Percentiles rank a stretch among this genome's conserved stretches.
These are phyloP conservation scores for Penicillium sumatraense DNA, from an alignment of 2,329 filamentous ascomycete species.

Conservation along the genomic window DNA sequence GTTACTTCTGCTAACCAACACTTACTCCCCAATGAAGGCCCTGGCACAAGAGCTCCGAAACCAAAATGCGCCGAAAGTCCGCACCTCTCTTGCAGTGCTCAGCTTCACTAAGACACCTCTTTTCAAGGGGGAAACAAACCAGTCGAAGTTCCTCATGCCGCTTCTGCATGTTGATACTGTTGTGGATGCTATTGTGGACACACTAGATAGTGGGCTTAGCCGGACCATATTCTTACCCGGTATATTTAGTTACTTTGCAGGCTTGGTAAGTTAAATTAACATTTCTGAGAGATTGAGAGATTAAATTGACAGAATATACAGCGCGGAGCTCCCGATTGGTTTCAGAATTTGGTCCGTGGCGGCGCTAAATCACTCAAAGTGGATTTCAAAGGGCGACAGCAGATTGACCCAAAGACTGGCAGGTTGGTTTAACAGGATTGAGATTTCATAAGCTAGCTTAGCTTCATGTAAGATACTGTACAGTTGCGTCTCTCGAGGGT, in stretches of 20 bases:
- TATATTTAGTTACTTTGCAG: conserved; percentile 21
- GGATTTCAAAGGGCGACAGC: conserved; percentile 26
- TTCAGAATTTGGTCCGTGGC: conserved; percentile 19
- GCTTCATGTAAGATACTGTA: too few relatives aligned
- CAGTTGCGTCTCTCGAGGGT: too few relatives aligned
- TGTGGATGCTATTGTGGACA: conserved; percentile 27
- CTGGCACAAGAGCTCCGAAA: conserved; percentile 20
- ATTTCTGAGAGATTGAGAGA: background rate
- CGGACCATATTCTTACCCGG: background rate
- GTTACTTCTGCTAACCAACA: too few relatives aligned
- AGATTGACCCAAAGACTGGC: conserved; percentile 23
- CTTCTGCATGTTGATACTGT: conserved; percentile 31
- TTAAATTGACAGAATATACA: background rate
- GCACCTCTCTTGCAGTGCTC: conserved; percentile 25
- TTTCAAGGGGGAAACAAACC: conserved; percentile 30
- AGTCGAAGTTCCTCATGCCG: conserved; percentile 26
- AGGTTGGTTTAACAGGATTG: conserved; percentile 12
- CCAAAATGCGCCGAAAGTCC: conserved; percentile 19
- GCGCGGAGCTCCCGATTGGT: conserved; percentile 24
- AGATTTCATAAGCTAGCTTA: too few relatives aligned
- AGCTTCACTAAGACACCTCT: conserved; percentile 31
- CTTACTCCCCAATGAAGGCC: too few relatives aligned
- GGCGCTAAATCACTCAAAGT: conserved; percentile 22
- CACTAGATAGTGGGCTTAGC: conserved; percentile 23
- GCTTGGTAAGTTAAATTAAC: conserved; percentile 20